phyloP scores from a whole-genome alignment of 495 filamentous ascomycete genomes.

The Pseudotulostoma volvatum region DNA sequence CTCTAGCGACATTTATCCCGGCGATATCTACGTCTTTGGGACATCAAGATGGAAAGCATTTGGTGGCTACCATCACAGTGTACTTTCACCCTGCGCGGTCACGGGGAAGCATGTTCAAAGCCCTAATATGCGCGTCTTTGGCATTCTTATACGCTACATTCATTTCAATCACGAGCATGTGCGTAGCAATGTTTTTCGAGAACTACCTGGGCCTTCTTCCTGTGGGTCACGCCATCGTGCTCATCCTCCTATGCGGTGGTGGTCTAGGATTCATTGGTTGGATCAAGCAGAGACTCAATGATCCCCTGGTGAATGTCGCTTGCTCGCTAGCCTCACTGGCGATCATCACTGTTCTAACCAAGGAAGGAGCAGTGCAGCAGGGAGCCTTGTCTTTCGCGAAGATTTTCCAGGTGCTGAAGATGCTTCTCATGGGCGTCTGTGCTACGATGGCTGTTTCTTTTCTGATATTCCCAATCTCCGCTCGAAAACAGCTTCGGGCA shows the following conservation, averaged over 20 bases:
- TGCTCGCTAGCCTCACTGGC: conserved; percentile 81
- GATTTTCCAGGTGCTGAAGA: conserved; percentile 75
- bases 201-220: conserved; percentile 42
- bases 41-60: conserved; percentile 84
- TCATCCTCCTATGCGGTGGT: conserved; percentile 76
- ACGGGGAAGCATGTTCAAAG: conserved; percentile 81
- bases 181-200: conserved; percentile 59
- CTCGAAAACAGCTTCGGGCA: conserved; percentile 55
- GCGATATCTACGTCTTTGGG: conserved; percentile 59
- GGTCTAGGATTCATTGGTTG: conserved; percentile 84
- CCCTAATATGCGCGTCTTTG: conserved; percentile 61
- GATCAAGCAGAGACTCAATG: conserved; percentile 72
- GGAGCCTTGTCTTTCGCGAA: conserved; percentile 68
- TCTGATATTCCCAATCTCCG: conserved; percentile 64
- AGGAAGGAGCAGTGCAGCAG: conserved; percentile 72
- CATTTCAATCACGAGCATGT: conserved; percentile 77
- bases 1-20: conserved; percentile 70
- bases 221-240: conserved; percentile 64
- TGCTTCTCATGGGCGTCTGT: conserved; percentile 72
- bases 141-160: conserved; percentile 74
- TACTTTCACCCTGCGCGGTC: conserved; percentile 95
- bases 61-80: conserved; percentile 82
- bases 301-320: conserved; percentile 80
- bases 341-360: conserved; percentile 83
- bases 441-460: conserved; percentile 64